Evolutionary conservation across 805 yeast genomes (phyloP), one percentile per base, ranked within the genome.

Genomic region (Candida palmyrensis): DNA sequence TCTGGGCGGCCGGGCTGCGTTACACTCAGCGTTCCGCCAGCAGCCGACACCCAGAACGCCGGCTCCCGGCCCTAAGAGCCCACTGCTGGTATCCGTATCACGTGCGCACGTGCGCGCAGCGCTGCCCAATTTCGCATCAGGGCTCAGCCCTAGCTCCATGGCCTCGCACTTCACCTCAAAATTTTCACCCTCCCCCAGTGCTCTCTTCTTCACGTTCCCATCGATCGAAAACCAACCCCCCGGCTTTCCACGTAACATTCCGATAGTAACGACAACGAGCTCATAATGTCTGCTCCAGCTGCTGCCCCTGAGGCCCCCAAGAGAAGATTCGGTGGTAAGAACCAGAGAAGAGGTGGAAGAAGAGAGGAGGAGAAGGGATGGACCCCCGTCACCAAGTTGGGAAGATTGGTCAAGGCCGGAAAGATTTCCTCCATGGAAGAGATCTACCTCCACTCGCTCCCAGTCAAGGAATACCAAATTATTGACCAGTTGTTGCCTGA

Each of bases 361-460:
- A 78, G 89, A 69, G 75, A 75, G 60, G 97, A 90, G 75, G 97
- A 92, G 80, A 89, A 90, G 79, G 96, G 94, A 61, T 92, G 98
- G 98, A 81, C 80, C 61, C 98, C 98, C 76, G 97, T 92, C 68
- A 92, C 98, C 92, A 92, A 92, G 82, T 85, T 92, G 68, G 98
- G 98, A 75, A 90, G 98, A 83, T 82, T 92, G 65, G 98, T 92
- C 55, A 87, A 88, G 79, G 96, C 97, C 62, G 96, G 96, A 72
- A 90, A 92, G 83, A 79, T 92, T 74, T 71, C 89, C 67, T 73
- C 95, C 62, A 75, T 92, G 59, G 98, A 92, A 79, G 96, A 92
- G 79, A 86, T 92, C 78, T 92, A 88, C 92, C 77, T 90, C 67
- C 97, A 92, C 89, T 82, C 98, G 63, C 79, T 92, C 63, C 97